Evolutionary conservation across 164 flowering plant species (phyloP).

Genomic region (Magnolia changhungtana): DNA sequence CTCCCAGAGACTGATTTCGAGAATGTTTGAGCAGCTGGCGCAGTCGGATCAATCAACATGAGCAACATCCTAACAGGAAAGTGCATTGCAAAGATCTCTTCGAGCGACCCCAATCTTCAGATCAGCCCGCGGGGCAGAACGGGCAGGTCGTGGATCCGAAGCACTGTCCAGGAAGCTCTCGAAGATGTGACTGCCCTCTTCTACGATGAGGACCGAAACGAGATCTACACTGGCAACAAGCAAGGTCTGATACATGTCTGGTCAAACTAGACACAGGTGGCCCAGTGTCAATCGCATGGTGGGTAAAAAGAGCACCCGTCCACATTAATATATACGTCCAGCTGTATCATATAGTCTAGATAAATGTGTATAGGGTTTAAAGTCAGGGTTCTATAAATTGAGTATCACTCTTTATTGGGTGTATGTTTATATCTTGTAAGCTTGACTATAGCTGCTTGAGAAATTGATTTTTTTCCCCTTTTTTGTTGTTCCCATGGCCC

Average conservation of each 20-base stretch:
- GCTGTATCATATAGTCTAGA: background rate
- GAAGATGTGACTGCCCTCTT: constrained; percentile 33
- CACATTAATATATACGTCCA: no score
- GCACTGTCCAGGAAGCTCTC: constrained; percentile 26
- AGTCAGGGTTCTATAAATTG: background rate
- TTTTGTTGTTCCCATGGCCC: no score
- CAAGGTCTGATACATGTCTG: constrained; percentile 32
- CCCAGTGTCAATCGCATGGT: background rate
- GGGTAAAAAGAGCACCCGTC: background rate
- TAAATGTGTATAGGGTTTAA: background rate
- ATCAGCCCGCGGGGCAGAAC: constrained; percentile 13
- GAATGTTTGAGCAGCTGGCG: constrained; percentile 9
- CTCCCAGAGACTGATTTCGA: no score
- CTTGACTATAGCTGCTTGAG: no score
- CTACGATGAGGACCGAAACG: constrained; percentile 31
- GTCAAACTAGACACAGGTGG: constrained; percentile 18
- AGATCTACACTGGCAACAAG: constrained; percentile 33
- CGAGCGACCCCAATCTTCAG: constrained; percentile 12
- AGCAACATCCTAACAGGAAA: constrained; percentile 37
- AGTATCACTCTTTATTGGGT: background rate
- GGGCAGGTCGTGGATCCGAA: constrained; percentile 11
- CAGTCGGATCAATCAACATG: constrained; percentile 37
- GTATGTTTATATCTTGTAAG: background rate
- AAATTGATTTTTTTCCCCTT: no score
- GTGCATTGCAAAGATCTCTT: constrained; percentile 31